Evolutionary conservation across 2,329 filamentous ascomycete genomes (phyloP), one percentile per base, ranked within the genome.

Genomic region (Blastomyces emzantsi): DNA sequence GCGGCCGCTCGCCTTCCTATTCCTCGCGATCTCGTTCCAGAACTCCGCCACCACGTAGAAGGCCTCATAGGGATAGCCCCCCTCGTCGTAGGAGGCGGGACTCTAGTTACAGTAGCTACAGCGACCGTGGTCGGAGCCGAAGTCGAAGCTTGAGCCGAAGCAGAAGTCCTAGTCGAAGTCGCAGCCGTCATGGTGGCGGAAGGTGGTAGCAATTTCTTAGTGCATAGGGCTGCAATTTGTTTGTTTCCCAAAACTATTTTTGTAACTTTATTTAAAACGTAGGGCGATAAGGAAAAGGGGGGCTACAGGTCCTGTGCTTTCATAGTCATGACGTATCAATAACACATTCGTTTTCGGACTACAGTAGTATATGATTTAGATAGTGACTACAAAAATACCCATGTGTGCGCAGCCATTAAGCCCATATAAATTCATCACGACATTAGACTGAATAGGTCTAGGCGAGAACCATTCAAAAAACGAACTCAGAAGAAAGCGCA

Each of bases 61-160:
- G 75, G 39, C 72, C 73, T 47, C 65, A 68, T 61, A 67, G 70
- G 49, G 73, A 75, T 28, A 76, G 74, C 60, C 72, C 76, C 15
- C 73, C 73, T 22, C 72, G 74, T 56, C 70, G 74, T 61, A 78
- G 82, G 66, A 78, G 83, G 66, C 79, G 85, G 67, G 86, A 84
- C 68, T 83, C 83, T 3, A 87, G 84, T 67, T 86, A 86, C 68
- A 83, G 81, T 70, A 84, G 82, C 69, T 79, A 81, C 70, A 80
- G 80, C 67, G 81, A 79, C 67, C 74, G 66, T 65, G 78, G 71
- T 70, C 76, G 70, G 80, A 81, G 74, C 80, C 81, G 62, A 79
- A 74, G 82, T 82, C 84, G 6, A 79, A 77, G 79, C 79, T 85
- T 74, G 80, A 82, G 69, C 76, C 77, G 68, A 25, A 73, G 72